Evolutionary conservation across 495 filamentous ascomycete species (phyloP), one percentile per base, ranked within the genome.

Genomic region (Penicillium angulare): DNA sequence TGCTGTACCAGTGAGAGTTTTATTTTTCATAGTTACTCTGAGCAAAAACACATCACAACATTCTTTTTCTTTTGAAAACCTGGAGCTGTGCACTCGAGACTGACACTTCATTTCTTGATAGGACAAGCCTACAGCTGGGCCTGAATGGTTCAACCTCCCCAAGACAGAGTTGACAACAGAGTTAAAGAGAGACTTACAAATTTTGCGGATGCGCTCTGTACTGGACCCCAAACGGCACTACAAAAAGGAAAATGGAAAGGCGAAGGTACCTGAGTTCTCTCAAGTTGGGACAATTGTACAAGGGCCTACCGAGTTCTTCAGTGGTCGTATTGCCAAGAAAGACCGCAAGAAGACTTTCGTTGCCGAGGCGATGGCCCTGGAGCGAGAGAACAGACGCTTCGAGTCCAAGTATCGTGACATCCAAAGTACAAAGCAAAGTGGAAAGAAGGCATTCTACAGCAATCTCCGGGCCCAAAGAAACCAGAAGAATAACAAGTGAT

Each of bases 21-120:
- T 67, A 71, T 70, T 74, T 76, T 81, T 90, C 90, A 97, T 96
- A 98, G 93, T 98, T 98, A 98, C 93, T 92, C 92, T 96, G 92
- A 97, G 73, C 76, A 76, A 71, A 46, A 13, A 23, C 27, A 20
- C n/a, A 22, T n/a, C n/a, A 31, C 18, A 44, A 44, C 31, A 8
- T 10, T 12, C 15, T 44, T 21, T 44, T 24, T 15, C 24, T 41
- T n/a, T 21, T 24, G 20, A 41, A n/a, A n/a, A n/a, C n/a, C n/a
- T 41, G 15, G 7, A 41, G 38, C 22, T 43, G n/a, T 15, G 15
- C 5, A 44, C 27, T 20, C 7, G 18, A 8, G 10, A 52, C 69
- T 76, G 53, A 77, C 63, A 39, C 48, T 44, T 20, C 9, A 42
- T 36, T 26, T 47, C 72, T 66, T 39, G n/a, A 12, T 43, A 75